A percentile compares a stretch with the other conserved stretches of the same genome.
Evolutionary conservation across 2,329 filamentous ascomycete species (phyloP).

Genomic region (Xylaria sp.): DNA sequence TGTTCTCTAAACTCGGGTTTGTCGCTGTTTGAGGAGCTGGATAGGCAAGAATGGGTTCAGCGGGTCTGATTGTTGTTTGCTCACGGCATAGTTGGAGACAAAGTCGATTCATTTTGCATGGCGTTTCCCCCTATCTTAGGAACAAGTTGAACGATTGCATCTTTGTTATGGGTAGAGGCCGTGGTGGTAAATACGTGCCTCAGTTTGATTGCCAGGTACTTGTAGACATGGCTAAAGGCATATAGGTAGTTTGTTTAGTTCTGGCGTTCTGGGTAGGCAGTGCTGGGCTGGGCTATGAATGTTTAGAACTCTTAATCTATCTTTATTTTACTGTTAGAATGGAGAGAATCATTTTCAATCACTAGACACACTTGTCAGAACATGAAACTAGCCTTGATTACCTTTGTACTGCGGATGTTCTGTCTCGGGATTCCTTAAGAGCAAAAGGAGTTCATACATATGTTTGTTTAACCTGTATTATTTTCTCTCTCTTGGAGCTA

Average conservation of each 20-base stretch:
- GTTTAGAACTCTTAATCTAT: slow-evolving; percentile 15
- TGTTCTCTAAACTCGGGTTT: slow-evolving; percentile 78
- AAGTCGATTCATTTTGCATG: neutral
- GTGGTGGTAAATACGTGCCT: neutral
- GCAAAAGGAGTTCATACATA: neutral
- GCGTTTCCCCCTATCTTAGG: neutral
- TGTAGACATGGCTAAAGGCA: neutral
- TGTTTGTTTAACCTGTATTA: no score
- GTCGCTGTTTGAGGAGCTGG: slow-evolving; percentile 36
- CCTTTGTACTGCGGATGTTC: no score
- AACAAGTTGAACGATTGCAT: slow-evolving; percentile 2
- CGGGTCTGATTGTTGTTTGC: neutral
- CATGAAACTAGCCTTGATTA: no score
- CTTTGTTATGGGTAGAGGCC: neutral
- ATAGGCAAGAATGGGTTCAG: neutral
- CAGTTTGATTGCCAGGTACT: neutral
- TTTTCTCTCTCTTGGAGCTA: no score
- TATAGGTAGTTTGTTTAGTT: neutral
- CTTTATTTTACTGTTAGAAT: neutral
- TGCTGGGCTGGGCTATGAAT: neutral
- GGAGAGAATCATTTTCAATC: neutral
- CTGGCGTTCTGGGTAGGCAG: slow-evolving; percentile 15
- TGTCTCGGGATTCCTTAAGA: neutral
- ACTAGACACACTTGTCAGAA: neutral
- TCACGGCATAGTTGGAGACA: neutral